A percentile compares a stretch with the other conserved stretches of the same genome.
Conservation (phyloP, 192 early-diverging fungal species). For the Coemansia sp. region DNA sequence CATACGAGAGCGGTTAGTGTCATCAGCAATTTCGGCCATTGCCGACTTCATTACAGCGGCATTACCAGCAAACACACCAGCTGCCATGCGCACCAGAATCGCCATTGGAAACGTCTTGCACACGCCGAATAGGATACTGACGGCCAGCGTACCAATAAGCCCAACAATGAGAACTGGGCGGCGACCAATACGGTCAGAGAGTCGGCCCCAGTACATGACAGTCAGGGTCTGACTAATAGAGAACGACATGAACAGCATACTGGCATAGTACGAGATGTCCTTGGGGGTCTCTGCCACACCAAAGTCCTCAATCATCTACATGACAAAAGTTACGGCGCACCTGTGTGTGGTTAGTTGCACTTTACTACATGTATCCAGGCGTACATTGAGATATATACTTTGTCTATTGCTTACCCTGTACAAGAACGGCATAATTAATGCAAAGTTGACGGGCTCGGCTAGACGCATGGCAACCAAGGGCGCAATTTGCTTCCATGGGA, state of each 20-base stretch:
- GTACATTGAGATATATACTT: neutral
- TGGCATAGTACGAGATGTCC: slow-evolving; percentile 74
- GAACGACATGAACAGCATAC: slow-evolving; percentile 53
- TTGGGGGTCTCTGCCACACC: slow-evolving; percentile 67
- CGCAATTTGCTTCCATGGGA: slow-evolving; percentile 45
- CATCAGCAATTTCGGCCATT: slow-evolving; percentile 83
- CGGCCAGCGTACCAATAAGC: slow-evolving; percentile 70
- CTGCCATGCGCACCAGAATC: slow-evolving; percentile 59
- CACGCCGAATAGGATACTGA: slow-evolving; percentile 71
- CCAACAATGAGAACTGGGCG: slow-evolving; percentile 76
- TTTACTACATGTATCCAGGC: neutral
- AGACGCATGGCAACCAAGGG: slow-evolving; percentile 44
- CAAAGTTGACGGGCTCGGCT: slow-evolving; percentile 76
- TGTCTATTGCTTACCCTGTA: slow-evolving; percentile 11
- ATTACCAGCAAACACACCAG: slow-evolving; percentile 73
- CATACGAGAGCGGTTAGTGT: slow-evolving; percentile 61
- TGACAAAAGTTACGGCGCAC: neutral
- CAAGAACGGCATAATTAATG: slow-evolving; percentile 67
- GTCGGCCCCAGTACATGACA: slow-evolving; percentile 67
- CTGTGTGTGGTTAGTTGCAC: neutral
- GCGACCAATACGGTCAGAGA: slow-evolving; percentile 80
- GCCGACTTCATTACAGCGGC: slow-evolving; percentile 79
- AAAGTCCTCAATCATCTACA: slow-evolving; percentile 30
- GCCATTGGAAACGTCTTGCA: slow-evolving; percentile 61
- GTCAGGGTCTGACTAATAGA: slow-evolving; percentile 55